Base-by-base conservation (phyloP, 2,329 filamentous ascomycete species). In the Claviceps pazoutovae region DNA sequence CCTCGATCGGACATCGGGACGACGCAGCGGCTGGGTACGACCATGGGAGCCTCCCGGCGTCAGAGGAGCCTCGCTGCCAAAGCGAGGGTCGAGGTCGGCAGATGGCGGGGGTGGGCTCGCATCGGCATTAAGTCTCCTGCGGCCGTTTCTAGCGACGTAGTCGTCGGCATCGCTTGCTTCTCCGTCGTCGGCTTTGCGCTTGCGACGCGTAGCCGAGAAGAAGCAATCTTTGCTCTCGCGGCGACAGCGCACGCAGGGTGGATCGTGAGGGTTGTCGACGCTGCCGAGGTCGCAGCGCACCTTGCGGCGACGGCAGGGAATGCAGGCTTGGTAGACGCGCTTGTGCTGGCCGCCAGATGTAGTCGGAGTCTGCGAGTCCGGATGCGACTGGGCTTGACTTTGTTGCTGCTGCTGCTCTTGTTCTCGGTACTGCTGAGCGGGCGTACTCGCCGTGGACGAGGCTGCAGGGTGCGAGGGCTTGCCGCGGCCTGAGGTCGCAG, bases 191-290 rank as follows among this genome's bases (percentile, higher is more conserved):
- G 77, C 77, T 75, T 93, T 94, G 64, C 89, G 82, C 80, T 97
- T 97, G 64, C 93, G 83, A 49, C 93, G 79, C 36, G 90, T 97
- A 19, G 89, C 88, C 56, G 89, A 95, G 74, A 98, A 98, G 76
- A 85, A 95, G 73, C 93, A 98, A 62, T 95, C 85, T 68, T 97
- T 97, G 71, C 84, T 88, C 73, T 98, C 93, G 59, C 93, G 83
- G 50, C 89, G 84, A 66, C 93, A 98, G 63, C 93, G 83, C 54
- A 91, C 86, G 67, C 93, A 98, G 2, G 93, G 93, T 51, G 91
- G 91, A 61, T 95, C 88, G 68, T 90, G 83, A 23, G 93, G 93
- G 61, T 93, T 91, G 70, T 97, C 93, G 64, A 97, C 91, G 61
- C 83, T 85, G 53, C 79, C 79, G 6, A 83, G 68, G 57, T 82